Base-by-base conservation (phyloP, 2,329 filamentous ascomycete genomes). In the Pyricularia pennisetigena region DNA sequence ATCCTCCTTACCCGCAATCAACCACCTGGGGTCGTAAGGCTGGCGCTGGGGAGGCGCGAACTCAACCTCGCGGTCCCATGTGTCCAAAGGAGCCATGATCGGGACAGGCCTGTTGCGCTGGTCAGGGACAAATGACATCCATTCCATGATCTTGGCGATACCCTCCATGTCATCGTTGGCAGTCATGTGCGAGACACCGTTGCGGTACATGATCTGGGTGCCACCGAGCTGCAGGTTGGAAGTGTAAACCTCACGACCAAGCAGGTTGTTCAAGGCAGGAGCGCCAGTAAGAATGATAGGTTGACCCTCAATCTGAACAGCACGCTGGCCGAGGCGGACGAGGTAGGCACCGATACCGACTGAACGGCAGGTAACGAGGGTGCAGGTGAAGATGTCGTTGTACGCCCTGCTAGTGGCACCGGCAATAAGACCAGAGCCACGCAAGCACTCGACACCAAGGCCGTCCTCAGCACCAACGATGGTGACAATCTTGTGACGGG, bases 171-270 rank as follows among this genome's bases (percentile, higher is more conserved):
- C 95, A 76, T 99, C 94, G 74, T 90, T 91, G 75, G 95, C 95
- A 73, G 94, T 97, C 92, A 98, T 94, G 84, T 99, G 95, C 26
- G 95, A 98, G 61, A 99, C 95, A 88, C 95, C 95, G 79, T 99
- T 99, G 83, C 92, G 94, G 88, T 99, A 98, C 95, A 99, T 99
- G 86, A 99, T 99, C 82, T 99, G 95, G n/a, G 95, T 99, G 74
- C 95, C 95, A 88, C 95, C 95, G 72, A 99, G 92, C 84, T 99
- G 95, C 76, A 99, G 82, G 86, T 99, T 99, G 70, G 95, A 98
- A 28, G 95, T 97, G 83, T 99, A 99, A 32, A 99, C 94, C 81
- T 99, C 95, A 74, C 96, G 93, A 75, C 95, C 95, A 70, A 99
- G 88, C 75, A 99, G 85, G 83, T 98, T 99, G 88, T 99, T 99